Conservation (phyloP, 768 basidiomycete genomes). For the Boletus eberwhitei region DNA sequence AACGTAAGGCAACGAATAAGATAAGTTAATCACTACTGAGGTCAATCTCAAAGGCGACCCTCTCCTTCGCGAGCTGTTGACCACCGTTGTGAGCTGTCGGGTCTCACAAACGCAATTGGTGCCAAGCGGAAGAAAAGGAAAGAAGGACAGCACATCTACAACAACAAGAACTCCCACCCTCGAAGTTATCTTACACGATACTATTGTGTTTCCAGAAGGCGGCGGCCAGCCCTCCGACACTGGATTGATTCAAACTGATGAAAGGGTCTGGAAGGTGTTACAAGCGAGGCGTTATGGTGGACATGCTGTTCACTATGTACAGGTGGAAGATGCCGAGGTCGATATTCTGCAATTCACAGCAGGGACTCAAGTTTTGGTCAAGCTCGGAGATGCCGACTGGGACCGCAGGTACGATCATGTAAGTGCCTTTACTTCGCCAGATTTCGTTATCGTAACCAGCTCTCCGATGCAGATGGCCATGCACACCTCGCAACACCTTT, state of each 20-base stretch:
- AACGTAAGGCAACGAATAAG: conserved; percentile 46
- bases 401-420: conserved; percentile 73
- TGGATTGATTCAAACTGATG: conserved; percentile 51
- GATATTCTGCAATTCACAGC: conserved; percentile 47
- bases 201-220: conserved; percentile 79
- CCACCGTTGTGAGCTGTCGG: conserved; percentile 50
- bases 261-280: conserved; percentile 53
- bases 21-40: conserved; percentile 6
- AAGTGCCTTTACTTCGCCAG: conserved; percentile 24
- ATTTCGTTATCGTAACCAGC: neutral
- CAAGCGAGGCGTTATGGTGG: conserved; percentile 69
- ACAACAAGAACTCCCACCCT: conserved; percentile 47
- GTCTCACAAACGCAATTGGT: conserved; percentile 44
- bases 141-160: conserved; percentile 50
- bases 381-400: conserved; percentile 58
- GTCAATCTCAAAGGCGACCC: conserved; percentile 55
- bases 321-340: conserved; percentile 37
- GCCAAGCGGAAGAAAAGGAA: conserved; percentile 45
- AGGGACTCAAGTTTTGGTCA: conserved; percentile 49
- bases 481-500: conserved; percentile 82
- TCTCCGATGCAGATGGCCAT: conserved; percentile 58
- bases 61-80: conserved; percentile 54
- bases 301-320: conserved; percentile 72
- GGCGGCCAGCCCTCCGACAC: conserved; percentile 80
- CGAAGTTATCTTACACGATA: conserved; percentile 71